Conservation (phyloP, 1,139 yeast species). For the Scheffersomyces lignicola region DNA sequence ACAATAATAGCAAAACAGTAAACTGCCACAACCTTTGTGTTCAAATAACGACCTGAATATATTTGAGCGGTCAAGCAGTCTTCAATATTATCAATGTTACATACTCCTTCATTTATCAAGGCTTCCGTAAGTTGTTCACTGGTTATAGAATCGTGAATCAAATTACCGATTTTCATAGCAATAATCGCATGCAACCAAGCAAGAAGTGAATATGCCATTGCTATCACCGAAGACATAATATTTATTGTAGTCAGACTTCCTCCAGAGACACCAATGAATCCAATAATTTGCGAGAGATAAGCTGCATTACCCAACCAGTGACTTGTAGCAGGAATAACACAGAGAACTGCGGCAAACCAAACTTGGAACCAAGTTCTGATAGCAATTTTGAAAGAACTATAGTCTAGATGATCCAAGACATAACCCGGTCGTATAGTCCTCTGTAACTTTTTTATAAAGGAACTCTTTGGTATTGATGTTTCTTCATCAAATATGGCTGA, state of each 20-base stretch:
- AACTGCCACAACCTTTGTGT: conserved; percentile 26
- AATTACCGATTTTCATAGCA: conserved; percentile 25
- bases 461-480: conserved; percentile 7
- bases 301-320: conserved; percentile 33
- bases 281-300: conserved; percentile 28
- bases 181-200: conserved; percentile 29
- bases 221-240: conserved; percentile 16
- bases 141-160: conserved; percentile 27
- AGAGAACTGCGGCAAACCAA: conserved; percentile 27
- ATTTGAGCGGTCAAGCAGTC: conserved; percentile 23
- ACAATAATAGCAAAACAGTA: conserved; percentile 25
- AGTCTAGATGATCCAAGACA: conserved; percentile 27
- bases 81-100: conserved; percentile 21
- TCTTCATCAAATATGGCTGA: conserved; percentile 6
- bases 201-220: conserved; percentile 17
- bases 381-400: conserved; percentile 24
- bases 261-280: conserved; percentile 29
- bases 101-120: conserved; percentile 27
- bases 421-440: conserved; percentile 22
- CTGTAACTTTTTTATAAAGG: conserved; percentile 15
- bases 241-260: conserved; percentile 25
- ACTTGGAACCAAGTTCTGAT: conserved; percentile 30
- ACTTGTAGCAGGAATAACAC: conserved; percentile 24
- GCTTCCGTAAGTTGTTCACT: conserved; percentile 15
- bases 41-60: conserved; percentile 30